Conservation (phyloP, 805 yeast species). For the Candida railenensis region DNA sequence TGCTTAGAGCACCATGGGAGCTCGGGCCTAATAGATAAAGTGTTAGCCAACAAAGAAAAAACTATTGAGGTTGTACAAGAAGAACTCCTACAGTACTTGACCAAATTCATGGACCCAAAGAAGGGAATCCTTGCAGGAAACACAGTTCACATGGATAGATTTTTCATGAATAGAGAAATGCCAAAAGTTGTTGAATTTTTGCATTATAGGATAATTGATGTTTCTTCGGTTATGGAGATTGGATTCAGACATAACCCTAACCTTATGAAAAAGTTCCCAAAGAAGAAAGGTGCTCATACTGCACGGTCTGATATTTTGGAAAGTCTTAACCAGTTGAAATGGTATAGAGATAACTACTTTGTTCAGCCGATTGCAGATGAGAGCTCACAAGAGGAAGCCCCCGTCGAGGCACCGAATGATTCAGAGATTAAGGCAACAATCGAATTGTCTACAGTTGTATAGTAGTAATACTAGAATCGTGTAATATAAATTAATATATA, state of each 20-base stretch:
- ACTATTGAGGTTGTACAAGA: slow-evolving; percentile 60
- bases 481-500: not conserved
- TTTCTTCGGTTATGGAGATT: slow-evolving; percentile 80
- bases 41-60: slow-evolving; percentile 51
- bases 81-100: slow-evolving; percentile 63
- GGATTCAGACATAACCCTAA: slow-evolving; percentile 74
- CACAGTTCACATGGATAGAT: slow-evolving; percentile 86
- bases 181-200: slow-evolving; percentile 65
- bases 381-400: not conserved
- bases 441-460: not conserved
- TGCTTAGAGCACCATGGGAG: slow-evolving; percentile 77
- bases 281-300: slow-evolving; percentile 73
- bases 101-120: slow-evolving; percentile 50
- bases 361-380: slow-evolving; percentile 1
- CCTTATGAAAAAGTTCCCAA: slow-evolving; percentile 56
- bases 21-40: slow-evolving; percentile 74
- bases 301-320: slow-evolving; percentile 88
- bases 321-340: slow-evolving; percentile 78
- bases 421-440: not conserved
- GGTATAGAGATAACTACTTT: slow-evolving; percentile 73
- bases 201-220: slow-evolving; percentile 84
- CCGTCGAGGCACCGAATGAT: not conserved
- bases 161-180: slow-evolving; percentile 80
- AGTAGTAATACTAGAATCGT: not conserved
- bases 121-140: slow-evolving; percentile 86